Evolutionary conservation across 2,329 filamentous ascomycete genomes (phyloP).

Genomic region (Ophiostoma sp.): DNA sequence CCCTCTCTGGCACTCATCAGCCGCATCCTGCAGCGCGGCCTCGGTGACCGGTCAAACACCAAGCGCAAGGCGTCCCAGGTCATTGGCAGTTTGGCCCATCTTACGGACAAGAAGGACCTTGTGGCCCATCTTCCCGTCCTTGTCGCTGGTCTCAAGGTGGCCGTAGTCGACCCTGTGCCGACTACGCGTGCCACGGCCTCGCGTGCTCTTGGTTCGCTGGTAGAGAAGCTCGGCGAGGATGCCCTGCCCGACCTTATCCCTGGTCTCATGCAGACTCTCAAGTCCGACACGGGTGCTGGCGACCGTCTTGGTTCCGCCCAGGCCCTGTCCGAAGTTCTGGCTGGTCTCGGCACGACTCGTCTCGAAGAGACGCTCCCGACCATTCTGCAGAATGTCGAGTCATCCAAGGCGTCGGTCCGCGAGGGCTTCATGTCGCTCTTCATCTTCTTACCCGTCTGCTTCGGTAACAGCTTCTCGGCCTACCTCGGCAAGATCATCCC

Average conservation of each 20-base stretch:
- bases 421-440: conserved; percentile 99
- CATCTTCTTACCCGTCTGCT: conserved; percentile 98
- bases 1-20: conserved; percentile 93
- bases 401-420: conserved; percentile 82
- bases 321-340: conserved; percentile 92
- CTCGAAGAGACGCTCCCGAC: conserved; percentile 95
- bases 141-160: conserved; percentile 83
- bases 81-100: conserved; percentile 93
- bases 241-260: conserved; percentile 95
- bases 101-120: conserved; percentile 94
- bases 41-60: conserved; percentile 87
- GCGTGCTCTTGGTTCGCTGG: conserved; percentile 90
- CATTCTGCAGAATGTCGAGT: conserved; percentile 93
- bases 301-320: conserved; percentile 95
- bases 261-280: conserved; percentile 94
- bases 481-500: conserved; percentile 96
- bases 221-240: conserved; percentile 97
- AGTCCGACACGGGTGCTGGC: conserved; percentile 93
- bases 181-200: conserved; percentile 95
- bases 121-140: conserved; percentile 87
- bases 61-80: conserved; percentile 97
- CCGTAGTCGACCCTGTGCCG: conserved; percentile 92
- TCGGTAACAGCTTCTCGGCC: conserved; percentile 96
- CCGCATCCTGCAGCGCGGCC: conserved; percentile 88
- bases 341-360: conserved; percentile 86